phyloP scores from a whole-genome alignment of 257 asterid species.

The Nicotiana paniculata region DNA sequence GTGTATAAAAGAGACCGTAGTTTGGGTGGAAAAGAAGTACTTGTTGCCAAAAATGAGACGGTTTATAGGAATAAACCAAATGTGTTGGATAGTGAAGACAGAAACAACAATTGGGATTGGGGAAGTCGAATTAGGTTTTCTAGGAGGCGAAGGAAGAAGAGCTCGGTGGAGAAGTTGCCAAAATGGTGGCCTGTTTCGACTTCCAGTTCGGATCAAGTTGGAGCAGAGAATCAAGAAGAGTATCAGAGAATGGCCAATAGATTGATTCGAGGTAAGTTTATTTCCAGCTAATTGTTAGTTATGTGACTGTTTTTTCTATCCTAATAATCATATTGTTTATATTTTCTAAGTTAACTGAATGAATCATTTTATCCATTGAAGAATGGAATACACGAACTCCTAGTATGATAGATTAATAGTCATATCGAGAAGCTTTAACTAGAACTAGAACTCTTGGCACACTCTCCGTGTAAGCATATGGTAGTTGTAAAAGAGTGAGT shows the following conservation, averaged over 20 bases:
- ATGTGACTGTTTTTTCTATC: neutral
- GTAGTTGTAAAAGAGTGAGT: neutral
- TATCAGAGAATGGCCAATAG: conserved; percentile 63
- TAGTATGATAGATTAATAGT: neutral
- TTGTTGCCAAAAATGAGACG: conserved; percentile 52
- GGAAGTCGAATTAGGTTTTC: conserved; percentile 11
- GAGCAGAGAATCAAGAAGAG: conserved; percentile 43
- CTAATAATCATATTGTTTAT: neutral
- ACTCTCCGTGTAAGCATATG: neutral
- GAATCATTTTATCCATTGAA: neutral
- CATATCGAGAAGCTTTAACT: neutral
- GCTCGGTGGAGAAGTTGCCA: conserved; percentile 46
- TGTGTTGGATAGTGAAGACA: conserved; percentile 11
- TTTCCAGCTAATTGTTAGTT: conserved; percentile 1
- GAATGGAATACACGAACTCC: neutral
- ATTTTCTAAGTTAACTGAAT: neutral
- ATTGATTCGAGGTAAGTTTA: conserved; percentile 54
- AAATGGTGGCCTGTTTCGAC: conserved; percentile 76
- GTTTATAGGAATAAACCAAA: conserved; percentile 16
- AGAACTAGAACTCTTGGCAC: neutral
- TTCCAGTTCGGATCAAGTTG: conserved; percentile 17
- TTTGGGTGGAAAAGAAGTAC: conserved; percentile 84
- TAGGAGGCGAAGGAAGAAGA: conserved; percentile 31
- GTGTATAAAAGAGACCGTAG: conserved; percentile 85
- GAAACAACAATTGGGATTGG: neutral